Percentiles rank a stretch among this genome's conserved stretches.
phyloP scores from a whole-genome alignment of 768 basidiomycete genomes.

The Lepiota brunneoincarnata region DNA sequence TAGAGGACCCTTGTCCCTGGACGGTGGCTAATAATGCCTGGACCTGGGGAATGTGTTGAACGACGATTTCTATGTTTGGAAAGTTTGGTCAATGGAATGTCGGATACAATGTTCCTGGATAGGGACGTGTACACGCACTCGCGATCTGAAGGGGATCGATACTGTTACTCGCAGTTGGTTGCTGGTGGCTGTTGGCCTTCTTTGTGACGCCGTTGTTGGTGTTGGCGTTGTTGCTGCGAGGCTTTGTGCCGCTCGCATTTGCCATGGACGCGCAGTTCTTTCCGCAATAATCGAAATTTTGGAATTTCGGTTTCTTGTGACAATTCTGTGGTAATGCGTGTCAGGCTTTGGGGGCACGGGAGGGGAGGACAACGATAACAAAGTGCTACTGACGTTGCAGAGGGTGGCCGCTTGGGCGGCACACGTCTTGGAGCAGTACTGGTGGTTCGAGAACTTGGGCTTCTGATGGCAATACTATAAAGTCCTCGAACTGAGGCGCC shows the following conservation, averaged over 20 bases:
- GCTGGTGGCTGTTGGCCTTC: conserved; percentile 15
- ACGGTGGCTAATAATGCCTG: conserved; percentile 30
- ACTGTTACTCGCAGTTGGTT: conserved; percentile 18
- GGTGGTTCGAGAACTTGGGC: conserved; percentile 42
- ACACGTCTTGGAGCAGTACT: conserved; percentile 55
- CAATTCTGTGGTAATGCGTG: conserved; percentile 37
- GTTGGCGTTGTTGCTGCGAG: conserved; percentile 14
- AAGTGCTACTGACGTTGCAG: conserved; percentile 37
- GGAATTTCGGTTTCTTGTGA: conserved; percentile 57
- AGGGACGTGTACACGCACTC: conserved; percentile 28
- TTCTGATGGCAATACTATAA: conserved; percentile 49
- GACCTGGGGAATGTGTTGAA: conserved; percentile 45
- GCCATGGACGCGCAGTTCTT: conserved; percentile 60
- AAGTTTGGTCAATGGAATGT: background rate
- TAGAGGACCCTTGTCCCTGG: conserved; percentile 8
- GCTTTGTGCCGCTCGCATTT: conserved; percentile 23
- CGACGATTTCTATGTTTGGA: conserved; percentile 36
- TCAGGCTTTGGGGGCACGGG: conserved; percentile 1
- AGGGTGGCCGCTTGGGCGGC: conserved; percentile 41
- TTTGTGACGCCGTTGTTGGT: conserved; percentile 12
- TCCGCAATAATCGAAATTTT: conserved; percentile 59
- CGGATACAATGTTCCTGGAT: background rate
- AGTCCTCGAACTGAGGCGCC: conserved; percentile 9
- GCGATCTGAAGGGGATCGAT: conserved; percentile 39
- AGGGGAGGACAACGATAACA: background rate